These are phyloP conservation scores for Suhomyces sp. DNA, from an alignment of 805 yeast genomes.

Conservation along the genomic window DNA sequence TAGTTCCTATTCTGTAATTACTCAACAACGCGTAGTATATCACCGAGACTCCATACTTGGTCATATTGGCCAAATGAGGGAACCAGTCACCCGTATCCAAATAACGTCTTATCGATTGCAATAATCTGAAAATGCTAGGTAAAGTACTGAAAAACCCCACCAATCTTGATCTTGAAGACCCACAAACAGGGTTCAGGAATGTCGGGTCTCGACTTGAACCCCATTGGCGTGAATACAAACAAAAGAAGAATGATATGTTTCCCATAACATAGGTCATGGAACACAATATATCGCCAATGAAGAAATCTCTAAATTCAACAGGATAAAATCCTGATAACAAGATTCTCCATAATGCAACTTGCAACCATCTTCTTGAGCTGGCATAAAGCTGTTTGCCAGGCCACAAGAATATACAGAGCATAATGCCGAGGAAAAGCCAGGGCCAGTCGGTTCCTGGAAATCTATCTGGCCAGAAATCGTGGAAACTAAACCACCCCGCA, in stretches of 20 bases:
- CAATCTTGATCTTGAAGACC: conserved; percentile 67
- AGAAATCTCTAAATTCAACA: conserved; percentile 93
- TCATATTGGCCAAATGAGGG: conserved; percentile 89
- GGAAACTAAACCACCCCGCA: conserved; percentile 73
- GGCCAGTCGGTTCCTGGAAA: conserved; percentile 77
- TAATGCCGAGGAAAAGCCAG: conserved; percentile 63
- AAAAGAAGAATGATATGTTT: conserved; percentile 79
- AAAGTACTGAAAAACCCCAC: conserved; percentile 83
- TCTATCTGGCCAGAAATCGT: conserved; percentile 57
- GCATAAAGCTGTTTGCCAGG: conserved; percentile 60
- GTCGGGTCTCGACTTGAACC: conserved; percentile 33
- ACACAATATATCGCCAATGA: conserved; percentile 86
- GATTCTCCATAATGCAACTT: conserved; percentile 68
- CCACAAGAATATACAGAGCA: conserved; percentile 47
- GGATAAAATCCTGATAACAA: conserved; percentile 84
- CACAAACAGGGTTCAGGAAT: conserved; percentile 47
- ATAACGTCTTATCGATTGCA: conserved; percentile 90
- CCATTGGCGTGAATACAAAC: conserved; percentile 78
- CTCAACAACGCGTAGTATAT: conserved; percentile 71
- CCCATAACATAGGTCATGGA: conserved; percentile 86
- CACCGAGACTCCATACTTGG: conserved; percentile 67
- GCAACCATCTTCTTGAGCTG: conserved; percentile 75
- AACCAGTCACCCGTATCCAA: conserved; percentile 93
- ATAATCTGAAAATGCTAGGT: conserved; percentile 86
- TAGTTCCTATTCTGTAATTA: conserved; percentile 64